Base-by-base conservation (phyloP, 1,139 yeast genomes). In the Suhomyces taliae region DNA sequence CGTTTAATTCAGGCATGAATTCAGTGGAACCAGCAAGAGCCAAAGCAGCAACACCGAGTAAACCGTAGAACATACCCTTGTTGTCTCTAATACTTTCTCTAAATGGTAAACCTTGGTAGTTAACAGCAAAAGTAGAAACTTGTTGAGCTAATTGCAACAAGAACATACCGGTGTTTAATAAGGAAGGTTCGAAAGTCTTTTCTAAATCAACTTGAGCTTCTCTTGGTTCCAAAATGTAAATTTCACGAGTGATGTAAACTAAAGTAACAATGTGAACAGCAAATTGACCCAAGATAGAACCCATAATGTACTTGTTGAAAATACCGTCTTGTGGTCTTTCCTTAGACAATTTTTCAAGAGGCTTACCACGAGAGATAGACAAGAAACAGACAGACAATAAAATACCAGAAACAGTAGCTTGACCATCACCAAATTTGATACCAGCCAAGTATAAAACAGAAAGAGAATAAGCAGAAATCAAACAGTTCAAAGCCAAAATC, bases 311-410 rank as follows among this genome's bases (percentile, higher is more conserved):
- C 54, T 76, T 78, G 69, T 91, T 93, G 78, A 95, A 95, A 55
- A 93, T 95, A 51, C 98, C 98, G 40, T 95, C 95, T 72, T 91
- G 99, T 35, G 99, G 99, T 72, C 99, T 86, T 67, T 90, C 90
- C 67, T 87, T 89, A 10, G 97, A 88, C 56, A 93, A 77, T 67
- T 90, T 88, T 52, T 93, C 89, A 50, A 91, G 74, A 34, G 99
- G 95, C 60, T 83, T 85, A 64, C 98, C 97, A 62, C 96, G 86
- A 32, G 98, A 90, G 60, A 93, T 90, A 41, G 97, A 89, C 68
- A 91, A 78, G 82, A 93, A 93, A 76, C 99, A 95, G 53, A 91
- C 95, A 50, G 96, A 86, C 64, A 93, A 78, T 60, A 93, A 78
- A 56, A 95, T 70, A 53, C 99, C 99, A 19, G 96, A 87, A 48